phyloP scores from a whole-genome alignment of 1,139 yeast genomes.

The Saccharomycopsis crataegensis region DNA sequence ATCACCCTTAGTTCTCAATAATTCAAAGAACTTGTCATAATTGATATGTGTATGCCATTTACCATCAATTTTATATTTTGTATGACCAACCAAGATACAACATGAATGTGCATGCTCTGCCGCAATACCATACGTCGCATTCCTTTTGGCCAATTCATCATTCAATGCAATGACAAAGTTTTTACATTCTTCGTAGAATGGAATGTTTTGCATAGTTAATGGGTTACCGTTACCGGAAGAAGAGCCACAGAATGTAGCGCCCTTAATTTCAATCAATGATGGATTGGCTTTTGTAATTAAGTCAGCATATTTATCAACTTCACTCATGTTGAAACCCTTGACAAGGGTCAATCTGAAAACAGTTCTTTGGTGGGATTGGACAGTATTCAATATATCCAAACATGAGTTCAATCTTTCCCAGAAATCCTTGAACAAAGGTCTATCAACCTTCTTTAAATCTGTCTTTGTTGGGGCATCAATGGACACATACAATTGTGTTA shows the following conservation, averaged over 20 bases:
- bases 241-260: conserved; percentile 91
- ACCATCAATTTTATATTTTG: conserved; percentile 58
- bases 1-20: conserved; percentile 52
- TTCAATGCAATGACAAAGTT: conserved; percentile 59
- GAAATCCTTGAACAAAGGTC: conserved; percentile 84
- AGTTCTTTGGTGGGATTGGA: conserved; percentile 76
- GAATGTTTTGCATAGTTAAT: conserved; percentile 90
- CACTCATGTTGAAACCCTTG: conserved; percentile 85
- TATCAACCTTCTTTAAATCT: conserved; percentile 73
- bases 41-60: conserved; percentile 89
- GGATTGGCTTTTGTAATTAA: conserved; percentile 78
- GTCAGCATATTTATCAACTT: conserved; percentile 80
- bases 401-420: conserved; percentile 86
- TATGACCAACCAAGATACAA: conserved; percentile 78
- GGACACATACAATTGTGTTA: conserved; percentile 85
- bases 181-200: conserved; percentile 87
- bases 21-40: conserved; percentile 66
- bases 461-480: conserved; percentile 86
- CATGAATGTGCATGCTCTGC: conserved; percentile 97
- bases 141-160: conserved; percentile 52
- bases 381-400: conserved; percentile 66
- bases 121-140: conserved; percentile 70
- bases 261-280: conserved; percentile 85
- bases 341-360: conserved; percentile 87
- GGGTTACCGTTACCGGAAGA: conserved; percentile 77